phyloP scores from a whole-genome alignment of 192 early-diverging fungal species.

The Coemansia sp. region DNA sequence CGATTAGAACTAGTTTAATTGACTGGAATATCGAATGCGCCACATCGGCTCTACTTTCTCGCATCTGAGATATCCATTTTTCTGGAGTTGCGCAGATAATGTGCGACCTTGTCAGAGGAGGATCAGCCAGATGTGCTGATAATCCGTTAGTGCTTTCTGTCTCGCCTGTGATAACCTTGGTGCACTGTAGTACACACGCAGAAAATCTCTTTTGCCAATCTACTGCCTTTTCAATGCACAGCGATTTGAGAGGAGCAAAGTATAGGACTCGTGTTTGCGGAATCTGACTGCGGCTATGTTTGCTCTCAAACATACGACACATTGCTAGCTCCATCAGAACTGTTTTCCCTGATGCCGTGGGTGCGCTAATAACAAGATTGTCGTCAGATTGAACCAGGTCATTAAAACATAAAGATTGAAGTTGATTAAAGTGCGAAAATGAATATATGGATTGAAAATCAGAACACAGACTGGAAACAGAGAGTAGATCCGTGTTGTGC shows the following conservation, averaged over 20 bases:
- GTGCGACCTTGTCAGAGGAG: constrained; percentile 34
- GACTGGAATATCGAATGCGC: constrained; percentile 14
- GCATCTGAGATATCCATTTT: constrained; percentile 62
- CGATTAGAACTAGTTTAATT: constrained; percentile 56
- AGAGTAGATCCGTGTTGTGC: constrained; percentile 1
- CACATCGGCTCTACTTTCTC: constrained; percentile 21
- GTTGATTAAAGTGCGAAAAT: constrained; percentile 30
- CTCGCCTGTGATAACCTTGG: constrained; percentile 54
- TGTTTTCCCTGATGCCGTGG: constrained; percentile 71
- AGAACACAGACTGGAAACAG: constrained; percentile 9
- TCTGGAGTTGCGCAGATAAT: constrained; percentile 65
- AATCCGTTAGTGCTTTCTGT: background rate
- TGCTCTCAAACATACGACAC: constrained; percentile 9
- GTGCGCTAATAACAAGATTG: constrained; percentile 49
- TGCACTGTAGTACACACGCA: constrained; percentile 37
- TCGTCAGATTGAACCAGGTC: constrained; percentile 9
- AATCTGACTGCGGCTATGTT: background rate
- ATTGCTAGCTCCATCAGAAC: constrained; percentile 59
- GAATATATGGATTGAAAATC: constrained; percentile 16
- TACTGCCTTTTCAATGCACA: constrained; percentile 58
- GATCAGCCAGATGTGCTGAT: constrained; percentile 10
- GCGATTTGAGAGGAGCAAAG: constrained; percentile 64
- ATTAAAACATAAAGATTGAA: constrained; percentile 29
- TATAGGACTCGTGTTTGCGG: constrained; percentile 55
- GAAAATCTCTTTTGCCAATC: constrained; percentile 61